Percentiles rank a stretch among this genome's conserved stretches.
These are phyloP conservation scores for Phellopilus nigrolimitatus DNA, from an alignment of 1,284 basidiomycete species.

Conservation along the genomic window DNA sequence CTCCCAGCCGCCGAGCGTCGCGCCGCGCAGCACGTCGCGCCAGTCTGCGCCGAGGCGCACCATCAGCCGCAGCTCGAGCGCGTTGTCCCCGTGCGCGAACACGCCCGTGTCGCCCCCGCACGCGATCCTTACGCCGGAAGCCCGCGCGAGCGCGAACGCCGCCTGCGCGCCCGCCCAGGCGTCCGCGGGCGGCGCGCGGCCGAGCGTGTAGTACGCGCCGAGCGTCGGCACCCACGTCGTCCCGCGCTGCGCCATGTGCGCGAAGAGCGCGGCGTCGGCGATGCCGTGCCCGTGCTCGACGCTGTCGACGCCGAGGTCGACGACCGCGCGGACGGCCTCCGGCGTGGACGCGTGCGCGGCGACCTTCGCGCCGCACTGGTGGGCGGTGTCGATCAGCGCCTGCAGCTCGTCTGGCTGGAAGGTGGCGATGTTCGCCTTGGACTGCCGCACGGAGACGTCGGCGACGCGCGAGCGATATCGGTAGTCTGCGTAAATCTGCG, in stretches of 20 bases:
- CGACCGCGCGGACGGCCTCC: conserved; percentile 34
- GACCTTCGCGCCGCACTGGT: conserved; percentile 51
- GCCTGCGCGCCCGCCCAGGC: conserved; percentile 37
- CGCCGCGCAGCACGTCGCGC: conserved; percentile 52
- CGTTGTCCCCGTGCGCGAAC: conserved; percentile 59
- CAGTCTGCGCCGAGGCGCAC: conserved; percentile 48
- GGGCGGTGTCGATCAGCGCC: conserved; percentile 48
- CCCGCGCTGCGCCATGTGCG: conserved; percentile 4
- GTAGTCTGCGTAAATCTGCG: conserved; percentile 40
- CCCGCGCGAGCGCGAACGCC: conserved; percentile 44
- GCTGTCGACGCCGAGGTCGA: conserved; percentile 39
- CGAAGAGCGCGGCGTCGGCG: conserved; percentile 27
- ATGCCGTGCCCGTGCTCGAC: conserved; percentile 44
- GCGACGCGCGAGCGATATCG: conserved; percentile 40
- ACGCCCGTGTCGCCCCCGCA: conserved; percentile 62
- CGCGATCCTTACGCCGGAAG: conserved; percentile 42
- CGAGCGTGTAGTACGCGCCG: conserved; percentile 40
- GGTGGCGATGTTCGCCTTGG: conserved; percentile 33
- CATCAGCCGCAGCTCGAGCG: conserved; percentile 60
- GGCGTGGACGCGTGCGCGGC: conserved; percentile 50
- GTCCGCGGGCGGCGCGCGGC: conserved; percentile 25
- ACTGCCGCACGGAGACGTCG: conserved; percentile 36
- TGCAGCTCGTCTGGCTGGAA: conserved; percentile 47
- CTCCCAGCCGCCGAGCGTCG: conserved; percentile 55
- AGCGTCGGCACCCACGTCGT: conserved; percentile 57